These are phyloP conservation scores for Cymbopogon flexuosus DNA, from an alignment of 202 grass and related monocot genomes.

Conservation along the genomic window DNA sequence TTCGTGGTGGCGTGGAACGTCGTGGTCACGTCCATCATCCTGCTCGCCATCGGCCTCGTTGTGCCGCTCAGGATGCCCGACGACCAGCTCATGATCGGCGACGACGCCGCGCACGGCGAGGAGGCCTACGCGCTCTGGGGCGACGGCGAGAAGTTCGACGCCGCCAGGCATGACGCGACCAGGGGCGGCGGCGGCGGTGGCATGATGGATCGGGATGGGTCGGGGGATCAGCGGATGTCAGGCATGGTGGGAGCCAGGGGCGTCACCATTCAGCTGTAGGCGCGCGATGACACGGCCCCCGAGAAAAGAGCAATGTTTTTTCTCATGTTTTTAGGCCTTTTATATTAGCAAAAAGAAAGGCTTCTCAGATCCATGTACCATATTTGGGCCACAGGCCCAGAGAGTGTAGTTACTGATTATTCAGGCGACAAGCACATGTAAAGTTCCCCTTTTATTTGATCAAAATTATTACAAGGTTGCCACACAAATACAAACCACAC, in stretches of 20 bases:
- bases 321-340: not conserved
- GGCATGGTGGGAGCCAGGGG: conserved; percentile 42
- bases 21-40: conserved; percentile 49
- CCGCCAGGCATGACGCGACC: conserved; percentile 42
- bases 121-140: conserved; percentile 84
- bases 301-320: not conserved
- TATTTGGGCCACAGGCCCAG: not conserved
- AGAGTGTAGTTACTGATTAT: too few species aligned
- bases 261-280: conserved; percentile 78
- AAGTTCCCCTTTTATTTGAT: conserved; percentile 41
- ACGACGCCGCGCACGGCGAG: conserved; percentile 72
- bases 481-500: not conserved
- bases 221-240: too few species aligned
- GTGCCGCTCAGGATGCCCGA: conserved; percentile 63
- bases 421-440: too few species aligned
- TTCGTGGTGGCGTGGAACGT: conserved; percentile 59
- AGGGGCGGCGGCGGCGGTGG: conserved; percentile 31
- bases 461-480: not conserved
- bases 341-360: too few species aligned
- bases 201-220: too few species aligned
- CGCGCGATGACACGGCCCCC: not conserved
- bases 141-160: conserved; percentile 79
- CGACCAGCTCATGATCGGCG: conserved; percentile 68
- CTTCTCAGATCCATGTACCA: not conserved
- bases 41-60: conserved; percentile 50